Evolutionary conservation across 2,329 filamentous ascomycete species (phyloP), one percentile per base, ranked within the genome.

Genomic region (Falciphora oryzae): DNA sequence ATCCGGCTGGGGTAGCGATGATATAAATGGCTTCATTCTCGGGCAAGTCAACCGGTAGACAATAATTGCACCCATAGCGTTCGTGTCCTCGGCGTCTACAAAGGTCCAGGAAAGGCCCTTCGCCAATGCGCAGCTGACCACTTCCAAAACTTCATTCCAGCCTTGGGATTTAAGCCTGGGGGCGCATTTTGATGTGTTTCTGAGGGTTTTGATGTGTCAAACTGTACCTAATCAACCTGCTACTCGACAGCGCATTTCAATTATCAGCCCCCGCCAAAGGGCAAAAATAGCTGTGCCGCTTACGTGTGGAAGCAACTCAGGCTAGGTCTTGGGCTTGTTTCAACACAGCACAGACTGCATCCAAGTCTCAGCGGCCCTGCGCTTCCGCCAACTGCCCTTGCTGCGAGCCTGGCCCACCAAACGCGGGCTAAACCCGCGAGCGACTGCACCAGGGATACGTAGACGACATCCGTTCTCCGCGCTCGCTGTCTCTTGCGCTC

Each of bases 171-270:
- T 10, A 35, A 35, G 32, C 10, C 32, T 35, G 38, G 38, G 38
- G 38, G 38, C 38, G 38, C 18, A 22, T 44, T 44, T 22, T 44
- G 38, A 44, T 22, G 16, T 44, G 38, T 44, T 22, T 16, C 38
- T 4, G 16, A 44, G 13, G 44, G 22, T 4, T 53, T 53, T n/a
- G 44, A n/a, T n/a, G 44, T 53, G 44, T 53, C 44, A n/a, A 53
- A 11, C 18, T 53, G 44, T n/a, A n/a, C 44, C 44, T 53, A 53
- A 62, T 64, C 65, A 64, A 53, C 13, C 29, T 6, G 22, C 6
- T 8, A 22, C 44, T 53, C 14, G 44, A 53, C 44, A n/a, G 44
- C 44, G 35, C 35, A 38, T 11, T 38, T 18, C 35, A 38, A 18
- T 38, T 38, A 14, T 4, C 35, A 38, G 35, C 14, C 35, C 13